These are phyloP conservation scores for Solanum pennellii DNA, from an alignment of 257 asterid genomes.

Conservation along the genomic window DNA sequence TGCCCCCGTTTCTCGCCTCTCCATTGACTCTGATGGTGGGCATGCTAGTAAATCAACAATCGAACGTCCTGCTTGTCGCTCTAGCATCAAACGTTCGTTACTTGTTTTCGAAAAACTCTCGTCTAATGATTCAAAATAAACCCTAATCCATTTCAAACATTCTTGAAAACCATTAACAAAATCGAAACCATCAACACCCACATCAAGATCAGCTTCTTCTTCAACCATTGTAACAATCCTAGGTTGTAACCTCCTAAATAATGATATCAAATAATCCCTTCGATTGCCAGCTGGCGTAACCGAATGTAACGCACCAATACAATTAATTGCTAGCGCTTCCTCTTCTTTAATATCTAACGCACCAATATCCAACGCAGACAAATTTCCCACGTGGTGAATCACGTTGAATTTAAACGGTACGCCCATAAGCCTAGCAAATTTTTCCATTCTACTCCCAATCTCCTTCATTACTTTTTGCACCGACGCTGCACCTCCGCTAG, in stretches of 20 bases:
- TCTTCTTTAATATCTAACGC: slow-evolving; percentile 54
- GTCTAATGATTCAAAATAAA: slow-evolving; percentile 80
- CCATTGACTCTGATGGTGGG: slow-evolving; percentile 49
- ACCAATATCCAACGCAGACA: slow-evolving; percentile 46
- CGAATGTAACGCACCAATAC: slow-evolving; percentile 60
- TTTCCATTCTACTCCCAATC: slow-evolving; percentile 76
- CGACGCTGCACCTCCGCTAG: slow-evolving; percentile 17
- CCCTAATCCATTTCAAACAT: slow-evolving; percentile 85
- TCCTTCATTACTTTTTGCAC: slow-evolving; percentile 78
- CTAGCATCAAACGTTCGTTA: slow-evolving; percentile 86
- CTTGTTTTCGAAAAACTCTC: slow-evolving; percentile 62
- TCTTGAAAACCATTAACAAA: slow-evolving; percentile 64
- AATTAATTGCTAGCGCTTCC: slow-evolving; percentile 72
- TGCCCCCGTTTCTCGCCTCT: slow-evolving; percentile 74
- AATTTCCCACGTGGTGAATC: slow-evolving; percentile 63
- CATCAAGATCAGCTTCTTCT: slow-evolving; percentile 86
- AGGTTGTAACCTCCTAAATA: slow-evolving; percentile 53
- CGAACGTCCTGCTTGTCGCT: slow-evolving; percentile 79
- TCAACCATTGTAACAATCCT: slow-evolving; percentile 66
- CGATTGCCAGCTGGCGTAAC: slow-evolving; percentile 32
- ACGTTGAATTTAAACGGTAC: slow-evolving; percentile 70
- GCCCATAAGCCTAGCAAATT: slow-evolving; percentile 92
- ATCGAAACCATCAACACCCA: slow-evolving; percentile 48
- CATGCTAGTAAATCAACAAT: slow-evolving; percentile 80
- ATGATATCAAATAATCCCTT: slow-evolving; percentile 43